phyloP scores from a whole-genome alignment of 768 basidiomycete species.

The Lactarius trivialis region DNA sequence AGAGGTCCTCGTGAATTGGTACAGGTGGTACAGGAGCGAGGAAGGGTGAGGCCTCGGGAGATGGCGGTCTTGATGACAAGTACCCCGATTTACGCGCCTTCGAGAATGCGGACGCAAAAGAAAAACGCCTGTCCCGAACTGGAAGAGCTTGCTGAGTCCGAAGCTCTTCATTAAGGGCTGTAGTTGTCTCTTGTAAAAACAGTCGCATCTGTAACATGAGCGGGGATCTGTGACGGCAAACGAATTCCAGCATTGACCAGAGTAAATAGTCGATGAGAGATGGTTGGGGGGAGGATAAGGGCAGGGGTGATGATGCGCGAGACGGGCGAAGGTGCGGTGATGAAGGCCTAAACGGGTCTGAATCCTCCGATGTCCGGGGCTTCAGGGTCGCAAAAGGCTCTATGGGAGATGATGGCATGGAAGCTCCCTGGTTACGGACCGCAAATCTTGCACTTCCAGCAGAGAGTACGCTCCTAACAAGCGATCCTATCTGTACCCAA shows the following conservation, averaged over 20 bases:
- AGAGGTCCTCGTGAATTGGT: conserved; percentile 17
- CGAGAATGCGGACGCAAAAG: conserved; percentile 43
- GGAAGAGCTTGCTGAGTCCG: conserved; percentile 27
- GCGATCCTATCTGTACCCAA: conserved; percentile 55
- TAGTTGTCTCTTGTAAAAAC: conserved; percentile 58
- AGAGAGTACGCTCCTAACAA: conserved; percentile 43
- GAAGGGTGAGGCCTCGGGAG: conserved; percentile 41
- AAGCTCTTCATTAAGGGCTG: conserved; percentile 47
- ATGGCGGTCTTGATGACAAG: conserved; percentile 32
- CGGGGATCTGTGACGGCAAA: conserved; percentile 56
- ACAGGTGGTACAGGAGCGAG: conserved; percentile 30
- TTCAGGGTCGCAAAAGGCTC: conserved; percentile 36
- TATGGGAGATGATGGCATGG: conserved; percentile 45
- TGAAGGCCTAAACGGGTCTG: conserved; percentile 24
- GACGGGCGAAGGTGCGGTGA: conserved; percentile 21
- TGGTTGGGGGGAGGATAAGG: conserved; percentile 33
- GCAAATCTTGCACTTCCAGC: conserved; percentile 64
- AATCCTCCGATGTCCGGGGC: conserved; percentile 12
- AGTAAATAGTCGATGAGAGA: conserved; percentile 63
- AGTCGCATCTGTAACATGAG: conserved; percentile 60
- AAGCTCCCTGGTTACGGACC: conserved; percentile 36
- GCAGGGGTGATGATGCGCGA: conserved; percentile 29
- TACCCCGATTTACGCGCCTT: conserved; percentile 45
- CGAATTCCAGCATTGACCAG: conserved; percentile 66
- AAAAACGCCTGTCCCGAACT: conserved; percentile 36